Evolutionary conservation across 306 rosid genomes (phyloP), one percentile per base, ranked within the genome.

Genomic region (Bauhinia variegata): DNA sequence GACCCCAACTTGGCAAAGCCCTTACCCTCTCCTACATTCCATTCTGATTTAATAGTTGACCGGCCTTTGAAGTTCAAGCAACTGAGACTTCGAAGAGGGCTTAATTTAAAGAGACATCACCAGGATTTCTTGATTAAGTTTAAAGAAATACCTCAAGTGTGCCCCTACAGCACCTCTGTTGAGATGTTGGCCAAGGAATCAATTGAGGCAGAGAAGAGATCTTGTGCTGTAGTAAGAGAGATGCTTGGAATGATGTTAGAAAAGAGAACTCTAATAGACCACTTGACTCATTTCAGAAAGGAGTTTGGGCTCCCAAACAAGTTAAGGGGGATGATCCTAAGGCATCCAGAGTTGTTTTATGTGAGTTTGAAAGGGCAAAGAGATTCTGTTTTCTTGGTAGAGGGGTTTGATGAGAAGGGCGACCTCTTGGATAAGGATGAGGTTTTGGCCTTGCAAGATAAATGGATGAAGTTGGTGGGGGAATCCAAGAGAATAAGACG

Each of bases 51-150:
- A 30, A 89, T 92, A 59, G 95, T 92, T 12, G 98, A 87, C 28
- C 84, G 98, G 48, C 98, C 98, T 67, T 75, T 89, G 78, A 92
- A 89, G 79, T 92, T 92, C 77, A 92, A 92, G 58, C 96, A 82
- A 58, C 37, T 92, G 80, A 86, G 84, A 51, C 91, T 92, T 41
- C 74, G 96, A 65, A 92, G 82, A 73, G 98, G 98, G 67, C 85
- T 85, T 65, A 92, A 92, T 60, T 28, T 89, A 46, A 92, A 92
- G 79, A 83, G 96, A 73, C 50, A 47, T 51, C 98, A 92, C 79
- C 95, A 76, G 65, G 78, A 80, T 30, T 89, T 86, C 84, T 72
- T 92, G 77, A 70, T 92, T 18, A 89, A 76, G 64, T 92, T 92
- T 76, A 73, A 82, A 50, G 96, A 92, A 71, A 78, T 92, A 54